Conservation (phyloP, 495 filamentous ascomycete species). For the Bombardia bombarda region DNA sequence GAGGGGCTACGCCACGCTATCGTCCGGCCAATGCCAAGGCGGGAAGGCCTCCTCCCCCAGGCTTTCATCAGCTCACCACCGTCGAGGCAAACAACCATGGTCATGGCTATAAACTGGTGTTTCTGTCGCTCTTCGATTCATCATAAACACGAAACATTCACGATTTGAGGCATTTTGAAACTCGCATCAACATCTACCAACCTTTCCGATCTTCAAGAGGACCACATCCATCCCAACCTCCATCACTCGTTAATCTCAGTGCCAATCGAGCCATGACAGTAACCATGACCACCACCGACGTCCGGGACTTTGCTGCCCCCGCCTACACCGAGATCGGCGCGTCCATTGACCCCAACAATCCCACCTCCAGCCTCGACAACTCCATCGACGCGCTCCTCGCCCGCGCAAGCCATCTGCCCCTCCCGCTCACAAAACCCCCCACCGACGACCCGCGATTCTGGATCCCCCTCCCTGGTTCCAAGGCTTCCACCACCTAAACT, state of each 20-base stretch:
- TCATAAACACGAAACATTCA: too few relatives aligned
- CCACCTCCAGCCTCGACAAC: background rate
- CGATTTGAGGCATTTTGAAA: background rate
- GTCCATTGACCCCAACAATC: background rate
- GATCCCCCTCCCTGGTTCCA: background rate
- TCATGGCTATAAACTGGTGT: too few relatives aligned
- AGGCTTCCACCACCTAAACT: background rate
- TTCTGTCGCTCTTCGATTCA: too few relatives aligned
- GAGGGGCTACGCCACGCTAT: too few relatives aligned
- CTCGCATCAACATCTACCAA: background rate
- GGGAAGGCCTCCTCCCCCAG: too few relatives aligned
- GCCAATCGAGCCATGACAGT: background rate
- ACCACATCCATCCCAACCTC: background rate
- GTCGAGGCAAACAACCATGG: too few relatives aligned
- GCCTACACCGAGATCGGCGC: slow-evolving; percentile 10
- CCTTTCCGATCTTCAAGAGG: too few relatives aligned
- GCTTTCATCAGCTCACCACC: too few relatives aligned
- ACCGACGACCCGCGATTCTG: background rate
- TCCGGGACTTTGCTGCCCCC: slow-evolving; percentile 2
- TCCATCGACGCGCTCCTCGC: background rate
- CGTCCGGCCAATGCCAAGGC: too few relatives aligned
- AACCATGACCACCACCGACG: background rate
- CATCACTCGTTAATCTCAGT: too few relatives aligned
- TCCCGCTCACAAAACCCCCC: background rate
- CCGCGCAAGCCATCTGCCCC: background rate